A percentile compares a stretch with the other conserved stretches of the same genome.
These are phyloP conservation scores for Petrea volubilis DNA, from an alignment of 257 asterid species.

Conservation along the genomic window DNA sequence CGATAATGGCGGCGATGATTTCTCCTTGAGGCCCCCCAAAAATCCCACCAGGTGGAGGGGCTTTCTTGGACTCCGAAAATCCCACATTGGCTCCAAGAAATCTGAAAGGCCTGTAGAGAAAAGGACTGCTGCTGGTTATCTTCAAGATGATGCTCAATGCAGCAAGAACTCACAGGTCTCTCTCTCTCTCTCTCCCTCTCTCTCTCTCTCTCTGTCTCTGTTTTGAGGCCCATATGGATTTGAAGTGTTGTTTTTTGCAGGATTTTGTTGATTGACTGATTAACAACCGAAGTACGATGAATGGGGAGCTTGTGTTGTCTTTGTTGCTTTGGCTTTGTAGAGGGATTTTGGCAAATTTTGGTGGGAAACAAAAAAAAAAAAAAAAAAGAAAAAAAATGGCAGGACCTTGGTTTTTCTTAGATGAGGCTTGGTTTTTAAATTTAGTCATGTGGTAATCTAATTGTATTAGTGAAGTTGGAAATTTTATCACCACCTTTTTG, in stretches of 20 bases:
- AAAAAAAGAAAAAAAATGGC: neutral
- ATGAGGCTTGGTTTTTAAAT: slow-evolving; percentile 23
- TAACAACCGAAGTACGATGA: slow-evolving; percentile 10
- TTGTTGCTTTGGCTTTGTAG: neutral
- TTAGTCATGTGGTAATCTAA: slow-evolving; percentile 21
- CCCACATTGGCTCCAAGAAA: slow-evolving; percentile 77
- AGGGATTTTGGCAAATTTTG: slow-evolving; percentile 28
- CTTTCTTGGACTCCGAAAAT: slow-evolving; percentile 62
- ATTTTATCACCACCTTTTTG: slow-evolving; percentile 4
- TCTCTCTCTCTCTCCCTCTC: neutral
- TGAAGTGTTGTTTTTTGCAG: slow-evolving; percentile 12
- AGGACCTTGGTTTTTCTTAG: neutral
- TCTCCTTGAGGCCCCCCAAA: slow-evolving; percentile 66
- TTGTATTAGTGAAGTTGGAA: slow-evolving; percentile 30
- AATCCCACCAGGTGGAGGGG: slow-evolving; percentile 86
- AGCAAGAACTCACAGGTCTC: slow-evolving; percentile 44
- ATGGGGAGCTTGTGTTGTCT: neutral
- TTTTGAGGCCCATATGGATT: neutral
- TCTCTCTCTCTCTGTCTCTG: neutral
- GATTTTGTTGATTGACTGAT: slow-evolving; percentile 39
- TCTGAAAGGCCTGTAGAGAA: slow-evolving; percentile 43
- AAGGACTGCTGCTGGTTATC: slow-evolving; percentile 19
- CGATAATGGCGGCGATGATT: slow-evolving; percentile 20
- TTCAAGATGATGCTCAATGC: slow-evolving; percentile 32
- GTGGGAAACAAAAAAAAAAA: neutral